Percentiles rank a stretch among this genome's conserved stretches.
Evolutionary conservation across 495 filamentous ascomycete species (phyloP).

Genomic region (Penicillium chermesinum): DNA sequence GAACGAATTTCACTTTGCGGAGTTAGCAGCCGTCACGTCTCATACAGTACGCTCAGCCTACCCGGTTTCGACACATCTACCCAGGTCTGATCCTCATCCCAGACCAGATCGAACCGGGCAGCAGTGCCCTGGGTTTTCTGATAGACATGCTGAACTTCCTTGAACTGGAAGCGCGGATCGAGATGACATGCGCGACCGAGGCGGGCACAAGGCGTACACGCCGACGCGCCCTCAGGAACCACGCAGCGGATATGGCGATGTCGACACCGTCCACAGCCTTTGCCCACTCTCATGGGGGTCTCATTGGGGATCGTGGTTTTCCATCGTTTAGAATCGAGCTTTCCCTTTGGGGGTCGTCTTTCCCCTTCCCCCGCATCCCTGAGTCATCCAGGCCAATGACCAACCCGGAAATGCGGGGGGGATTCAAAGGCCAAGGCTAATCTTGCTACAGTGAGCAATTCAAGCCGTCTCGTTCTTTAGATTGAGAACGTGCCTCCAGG

Average conservation of each 20-base stretch:
- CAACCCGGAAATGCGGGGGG: too few species aligned
- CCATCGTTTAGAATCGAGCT: not conserved
- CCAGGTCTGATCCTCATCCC: constrained; percentile 33
- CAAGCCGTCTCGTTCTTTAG: too few species aligned
- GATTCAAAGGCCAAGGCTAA: too few species aligned
- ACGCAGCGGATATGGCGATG: constrained; percentile 39
- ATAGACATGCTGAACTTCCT: constrained; percentile 33
- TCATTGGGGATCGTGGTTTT: not conserved
- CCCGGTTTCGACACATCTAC: constrained; percentile 27
- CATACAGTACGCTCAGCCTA: constrained; percentile 4
- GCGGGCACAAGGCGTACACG: constrained; percentile 30
- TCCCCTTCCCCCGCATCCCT: constrained; percentile 5
- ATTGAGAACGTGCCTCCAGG: too few species aligned
- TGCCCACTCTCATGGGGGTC: constrained; percentile 32
- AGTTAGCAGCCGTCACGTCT: not conserved
- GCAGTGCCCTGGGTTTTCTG: constrained; percentile 27
- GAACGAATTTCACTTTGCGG: constrained; percentile 29
- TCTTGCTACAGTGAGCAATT: too few species aligned
- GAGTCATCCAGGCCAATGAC: too few species aligned
- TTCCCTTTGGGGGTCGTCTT: not conserved
- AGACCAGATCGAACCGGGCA: constrained; percentile 31
- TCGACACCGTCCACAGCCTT: constrained; percentile 38
- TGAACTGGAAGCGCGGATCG: constrained; percentile 37
- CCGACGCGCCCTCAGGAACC: constrained; percentile 23
- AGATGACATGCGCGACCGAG: constrained; percentile 30